Percentiles rank a stretch among this genome's conserved stretches.
phyloP scores from a whole-genome alignment of 768 basidiomycete genomes.

The Scleroderma citrinum region DNA sequence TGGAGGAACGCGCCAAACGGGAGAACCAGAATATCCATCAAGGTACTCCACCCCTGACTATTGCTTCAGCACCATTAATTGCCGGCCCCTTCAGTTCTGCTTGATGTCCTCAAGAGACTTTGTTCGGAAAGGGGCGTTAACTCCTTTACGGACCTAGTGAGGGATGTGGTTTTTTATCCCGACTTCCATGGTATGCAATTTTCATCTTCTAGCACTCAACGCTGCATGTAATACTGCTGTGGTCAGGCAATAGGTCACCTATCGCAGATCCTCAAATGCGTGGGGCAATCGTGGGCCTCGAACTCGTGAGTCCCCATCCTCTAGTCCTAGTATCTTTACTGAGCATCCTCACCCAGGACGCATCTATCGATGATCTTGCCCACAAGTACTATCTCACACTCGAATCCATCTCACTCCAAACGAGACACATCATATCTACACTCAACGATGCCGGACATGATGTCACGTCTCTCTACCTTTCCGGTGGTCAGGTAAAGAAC shows the following conservation, averaged over 20 bases:
- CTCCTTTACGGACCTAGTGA: conserved; percentile 78
- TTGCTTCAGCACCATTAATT: background rate
- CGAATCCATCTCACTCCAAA: conserved; percentile 92
- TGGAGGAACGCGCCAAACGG: conserved; percentile 57
- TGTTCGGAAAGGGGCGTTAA: conserved; percentile 46
- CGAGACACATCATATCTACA: conserved; percentile 86
- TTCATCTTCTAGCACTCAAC: background rate
- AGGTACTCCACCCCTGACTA: conserved; percentile 28
- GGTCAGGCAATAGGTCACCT: conserved; percentile 87
- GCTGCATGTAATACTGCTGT: background rate
- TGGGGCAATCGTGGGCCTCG: conserved; percentile 84
- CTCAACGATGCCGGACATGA: conserved; percentile 85
- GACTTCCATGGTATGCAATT: conserved; percentile 73
- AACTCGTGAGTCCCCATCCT: conserved; percentile 45
- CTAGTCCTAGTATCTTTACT: background rate
- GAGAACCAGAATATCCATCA: conserved; percentile 54
- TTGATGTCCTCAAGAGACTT: conserved; percentile 66
- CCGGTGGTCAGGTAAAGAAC: conserved; percentile 92
- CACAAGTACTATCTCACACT: conserved; percentile 87
- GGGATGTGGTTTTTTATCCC: conserved; percentile 90
- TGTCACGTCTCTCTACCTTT: conserved; percentile 84
- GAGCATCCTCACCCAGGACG: conserved; percentile 42
- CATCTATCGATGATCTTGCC: conserved; percentile 73
- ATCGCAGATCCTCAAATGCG: conserved; percentile 95
- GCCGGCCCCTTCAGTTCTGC: conserved; percentile 47